Conservation (phyloP, 2,329 filamentous ascomycete genomes). For the Leptoxyphium fumago region DNA sequence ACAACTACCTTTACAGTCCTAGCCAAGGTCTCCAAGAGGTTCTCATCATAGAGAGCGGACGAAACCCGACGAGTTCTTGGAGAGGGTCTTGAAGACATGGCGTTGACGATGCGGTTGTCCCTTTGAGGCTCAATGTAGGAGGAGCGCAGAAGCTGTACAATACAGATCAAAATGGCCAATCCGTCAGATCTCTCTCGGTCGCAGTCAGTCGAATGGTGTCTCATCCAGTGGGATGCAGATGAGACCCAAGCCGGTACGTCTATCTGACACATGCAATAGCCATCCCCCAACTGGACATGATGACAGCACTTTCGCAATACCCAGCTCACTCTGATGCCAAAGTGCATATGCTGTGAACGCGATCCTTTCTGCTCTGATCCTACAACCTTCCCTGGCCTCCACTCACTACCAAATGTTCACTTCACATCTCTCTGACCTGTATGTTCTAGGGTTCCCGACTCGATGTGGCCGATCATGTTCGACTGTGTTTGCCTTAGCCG, state of each 20-base stretch:
- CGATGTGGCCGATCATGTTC: no score
- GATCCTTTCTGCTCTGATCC: neutral
- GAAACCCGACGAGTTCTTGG: neutral
- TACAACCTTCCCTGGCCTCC: neutral
- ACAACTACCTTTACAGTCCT: constrained; percentile 48
- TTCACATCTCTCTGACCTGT: no score
- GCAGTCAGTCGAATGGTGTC: no score
- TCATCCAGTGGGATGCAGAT: no score
- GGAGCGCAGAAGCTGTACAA: no score
- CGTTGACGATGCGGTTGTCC: neutral
- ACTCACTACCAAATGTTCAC: no score
- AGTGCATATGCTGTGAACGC: neutral
- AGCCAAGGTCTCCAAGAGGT: constrained; percentile 84
- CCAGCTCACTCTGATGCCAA: neutral
- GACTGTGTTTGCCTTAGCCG: no score
- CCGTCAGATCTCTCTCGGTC: no score
- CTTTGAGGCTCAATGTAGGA: no score
- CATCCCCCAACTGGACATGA: neutral
- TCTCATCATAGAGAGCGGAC: constrained; percentile 38
- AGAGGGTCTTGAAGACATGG: neutral
- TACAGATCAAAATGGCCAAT: no score
- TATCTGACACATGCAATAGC: neutral
- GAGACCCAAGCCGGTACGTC: neutral
- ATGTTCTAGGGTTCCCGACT: no score
- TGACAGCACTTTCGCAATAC: neutral